These are phyloP conservation scores for Blastocladiella britannica DNA, from an alignment of 192 early-diverging fungal genomes.

Conservation along the genomic window DNA sequence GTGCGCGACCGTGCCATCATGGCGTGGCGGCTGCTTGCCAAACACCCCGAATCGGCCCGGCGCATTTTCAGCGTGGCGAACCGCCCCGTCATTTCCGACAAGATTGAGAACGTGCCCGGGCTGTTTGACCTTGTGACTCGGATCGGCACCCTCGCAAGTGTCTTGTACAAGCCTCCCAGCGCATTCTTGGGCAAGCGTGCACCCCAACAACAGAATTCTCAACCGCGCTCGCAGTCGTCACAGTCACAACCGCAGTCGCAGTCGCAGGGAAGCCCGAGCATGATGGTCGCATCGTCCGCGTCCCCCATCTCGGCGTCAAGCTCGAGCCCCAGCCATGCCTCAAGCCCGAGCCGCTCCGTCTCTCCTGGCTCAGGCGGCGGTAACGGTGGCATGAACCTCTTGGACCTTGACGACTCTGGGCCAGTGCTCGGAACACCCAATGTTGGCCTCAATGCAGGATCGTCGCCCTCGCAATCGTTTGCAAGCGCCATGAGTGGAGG, in stretches of 20 bases:
- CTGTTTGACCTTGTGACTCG: conserved; percentile 66
- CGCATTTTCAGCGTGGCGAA: conserved; percentile 5
- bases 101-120: conserved; percentile 78
- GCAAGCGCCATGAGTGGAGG: background rate
- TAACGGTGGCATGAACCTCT: conserved; percentile 7
- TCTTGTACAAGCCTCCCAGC: conserved; percentile 79
- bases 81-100: conserved; percentile 67
- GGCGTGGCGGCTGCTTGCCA: conserved; percentile 90
- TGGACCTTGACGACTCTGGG: background rate
- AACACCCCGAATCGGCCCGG: conserved; percentile 78
- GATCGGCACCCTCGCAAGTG: conserved; percentile 65
- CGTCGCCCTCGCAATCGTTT: background rate
- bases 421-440: background rate
- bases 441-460: background rate
- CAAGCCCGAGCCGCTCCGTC: conserved; percentile 1
- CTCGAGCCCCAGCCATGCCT: conserved; percentile 3
- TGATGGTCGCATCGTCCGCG: background rate
- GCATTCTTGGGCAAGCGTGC: conserved; percentile 55
- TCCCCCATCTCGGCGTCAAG: background rate
- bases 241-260: no score
- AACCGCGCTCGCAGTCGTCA: no score
- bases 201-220: conserved; percentile 1
- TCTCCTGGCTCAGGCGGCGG: conserved; percentile 5
- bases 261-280: background rate
- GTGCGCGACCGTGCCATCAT: conserved; percentile 93